Base-by-base conservation (phyloP, 2,329 filamentous ascomycete species). In the Scorias spongiosa region DNA sequence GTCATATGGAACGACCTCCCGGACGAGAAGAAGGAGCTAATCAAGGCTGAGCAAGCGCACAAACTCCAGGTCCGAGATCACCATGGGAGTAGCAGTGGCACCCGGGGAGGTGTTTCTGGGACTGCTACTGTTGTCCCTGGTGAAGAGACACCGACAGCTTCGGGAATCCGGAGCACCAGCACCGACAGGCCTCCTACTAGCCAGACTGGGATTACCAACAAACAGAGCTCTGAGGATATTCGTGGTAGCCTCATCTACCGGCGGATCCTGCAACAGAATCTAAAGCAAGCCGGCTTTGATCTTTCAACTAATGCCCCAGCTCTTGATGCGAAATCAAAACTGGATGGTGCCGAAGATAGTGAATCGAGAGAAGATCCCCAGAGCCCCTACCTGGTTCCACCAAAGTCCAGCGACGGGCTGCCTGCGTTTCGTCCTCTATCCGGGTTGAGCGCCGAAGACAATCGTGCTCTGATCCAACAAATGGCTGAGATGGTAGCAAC, bases 401-500 rank as follows among this genome's bases (percentile, higher is more conserved):
- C 84, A 2, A 84, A 80, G 60, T 70, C 67, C 37, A 63, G 63
- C 15, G 66, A 64, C 42, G 48, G 43, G 57, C 66, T 51, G 61
- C 70, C 18, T 61, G 67, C 48, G 60, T 76, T 52, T 66, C 44
- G 36, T 17, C 58, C 67, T 39, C 58, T 72, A 1, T 76, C 80
- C 1, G 83, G 84, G 3, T 72, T 95, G 17, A 84, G 83, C 11
- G 80, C 84, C 39, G 81, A 85, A 48, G 84, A 94, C 52, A 94
- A 88, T 59, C 79, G 80, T 52, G 75, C 75, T 29, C 70, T 96
- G 12, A 80, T 86, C 17, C 84, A 85, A 40, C 85, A 93, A 56
- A 85, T 96, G 12, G 85, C 87, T 3, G 91, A 96, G 64, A 84
- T 96, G 60, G 89, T 89, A 7, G 89, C 91, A 6, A 91, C 88